phyloP scores from a whole-genome alignment of 495 filamentous ascomycete genomes.

The Neurospora sublineolata region DNA sequence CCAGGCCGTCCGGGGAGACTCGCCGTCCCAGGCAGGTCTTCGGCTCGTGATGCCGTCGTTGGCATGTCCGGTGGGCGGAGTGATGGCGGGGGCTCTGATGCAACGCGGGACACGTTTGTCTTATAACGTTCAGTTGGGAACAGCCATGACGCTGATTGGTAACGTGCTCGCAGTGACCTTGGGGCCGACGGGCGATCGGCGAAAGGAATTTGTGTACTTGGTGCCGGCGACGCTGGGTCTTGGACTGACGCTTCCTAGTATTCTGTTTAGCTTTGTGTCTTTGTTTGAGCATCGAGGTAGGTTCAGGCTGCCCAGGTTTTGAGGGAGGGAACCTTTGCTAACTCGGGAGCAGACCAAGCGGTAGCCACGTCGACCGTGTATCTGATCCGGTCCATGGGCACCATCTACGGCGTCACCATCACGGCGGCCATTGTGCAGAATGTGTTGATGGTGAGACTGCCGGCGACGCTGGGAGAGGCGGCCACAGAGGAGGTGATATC shows the following conservation, averaged over 20 bases:
- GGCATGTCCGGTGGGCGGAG: conserved; percentile 47
- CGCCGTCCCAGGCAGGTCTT: conserved; percentile 45
- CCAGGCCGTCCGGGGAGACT: conserved; percentile 51
- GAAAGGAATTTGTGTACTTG: conserved; percentile 51
- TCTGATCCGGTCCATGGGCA: conserved; percentile 51
- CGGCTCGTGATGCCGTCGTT: conserved; percentile 50
- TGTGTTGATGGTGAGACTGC: conserved; percentile 42
- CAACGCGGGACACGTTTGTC: conserved; percentile 48
- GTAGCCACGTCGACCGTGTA: conserved; percentile 56
- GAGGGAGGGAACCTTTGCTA: neutral
- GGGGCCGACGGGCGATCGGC: conserved; percentile 40
- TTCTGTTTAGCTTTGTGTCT: conserved; percentile 52
- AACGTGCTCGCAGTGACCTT: conserved; percentile 44
- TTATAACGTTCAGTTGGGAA: conserved; percentile 46
- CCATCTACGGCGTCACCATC: conserved; percentile 52
- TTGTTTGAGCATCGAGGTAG: conserved; percentile 51
- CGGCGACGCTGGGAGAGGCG: conserved; percentile 35
- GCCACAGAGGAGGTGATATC: conserved; percentile 21
- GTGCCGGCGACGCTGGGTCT: conserved; percentile 54
- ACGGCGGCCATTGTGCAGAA: conserved; percentile 54
- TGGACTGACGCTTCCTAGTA: conserved; percentile 51
- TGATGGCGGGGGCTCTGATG: conserved; percentile 52
- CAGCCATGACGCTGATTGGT: conserved; percentile 47
- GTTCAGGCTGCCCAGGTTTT: neutral
- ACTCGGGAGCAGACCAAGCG: conserved; percentile 42